Base-by-base conservation (phyloP, 805 yeast species). In the Pichia pseudocactophila region DNA sequence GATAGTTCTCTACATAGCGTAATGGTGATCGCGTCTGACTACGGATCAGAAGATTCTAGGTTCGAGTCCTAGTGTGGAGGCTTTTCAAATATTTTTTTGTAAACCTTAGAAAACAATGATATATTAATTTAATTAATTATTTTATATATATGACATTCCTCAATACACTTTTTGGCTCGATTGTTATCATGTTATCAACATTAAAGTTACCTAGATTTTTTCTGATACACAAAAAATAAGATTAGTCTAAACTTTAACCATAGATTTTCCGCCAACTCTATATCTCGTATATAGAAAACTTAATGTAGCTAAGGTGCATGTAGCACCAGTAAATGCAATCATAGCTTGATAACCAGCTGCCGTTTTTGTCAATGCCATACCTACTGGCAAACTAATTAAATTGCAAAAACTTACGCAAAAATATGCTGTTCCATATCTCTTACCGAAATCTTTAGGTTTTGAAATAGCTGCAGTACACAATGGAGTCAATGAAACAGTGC, bases 391-490 rank as follows among this genome's bases (percentile, higher is more conserved):
- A 19, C 70, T 63, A 13, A 71, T 65, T 25, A 76, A 59, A 27
- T 68, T 63, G 13, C 71, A 64, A 42, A 76, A 62, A 27, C 59
- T 49, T 31, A 69, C 65, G 40, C 65, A 63, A 43, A 70, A 76
- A 56, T 80, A 81, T 45, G 79, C 73, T 4, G 87, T 72, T 0
- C 90, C 89, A 52, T 78, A 83, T 25, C 82, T 60, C 50, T 74
- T 77, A 13, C 90, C 90, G 52, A 82, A 80, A 43, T 79, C 75
- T 45, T 70, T 66, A 0, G 80, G 78, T 13, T 70, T 71, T n/a
- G 80, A 73, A 25, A 83, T 75, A 36, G 74, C 73, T 0, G 83
- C 74, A n/a, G 80, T 70, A 47, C 89, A 81, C 4, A 76, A 78
- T 0, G 90, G 87, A 0, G 82, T 73, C 39, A 82, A 53, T 0